A percentile compares a stretch with the other conserved stretches of the same genome.
phyloP scores from a whole-genome alignment of 2,329 filamentous ascomycete genomes.

The Nemania sp. region DNA sequence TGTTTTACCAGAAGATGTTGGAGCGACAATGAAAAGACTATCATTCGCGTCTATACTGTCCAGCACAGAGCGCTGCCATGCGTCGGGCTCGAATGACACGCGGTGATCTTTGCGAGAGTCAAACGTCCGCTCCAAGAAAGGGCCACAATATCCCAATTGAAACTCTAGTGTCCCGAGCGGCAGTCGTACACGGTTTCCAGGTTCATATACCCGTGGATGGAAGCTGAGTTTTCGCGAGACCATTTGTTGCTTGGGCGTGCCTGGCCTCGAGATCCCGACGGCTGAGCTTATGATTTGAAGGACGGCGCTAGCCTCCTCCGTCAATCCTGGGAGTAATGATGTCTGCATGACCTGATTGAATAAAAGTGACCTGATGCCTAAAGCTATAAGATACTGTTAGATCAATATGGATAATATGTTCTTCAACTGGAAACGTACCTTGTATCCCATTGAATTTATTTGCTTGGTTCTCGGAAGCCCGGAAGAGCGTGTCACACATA shows the following conservation, averaged over 20 bases:
- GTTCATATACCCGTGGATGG: slow-evolving; percentile 5
- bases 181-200: neutral
- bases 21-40: slow-evolving; percentile 75
- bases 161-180: slow-evolving; percentile 50
- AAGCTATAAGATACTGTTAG: slow-evolving; percentile 12
- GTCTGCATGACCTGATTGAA: slow-evolving; percentile 27
- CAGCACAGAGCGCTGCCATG: slow-evolving; percentile 74
- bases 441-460: neutral
- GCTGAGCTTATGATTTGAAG: slow-evolving; percentile 13
- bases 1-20: slow-evolving; percentile 79
- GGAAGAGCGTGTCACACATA: slow-evolving; percentile 41
- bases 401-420: neutral
- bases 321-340: slow-evolving; percentile 16
- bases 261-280: slow-evolving; percentile 19
- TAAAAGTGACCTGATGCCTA: slow-evolving; percentile 25
- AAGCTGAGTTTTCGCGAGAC: slow-evolving; percentile 21
- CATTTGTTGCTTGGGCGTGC: neutral
- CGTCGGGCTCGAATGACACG: slow-evolving; percentile 72
- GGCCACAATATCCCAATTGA: slow-evolving; percentile 69
- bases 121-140: slow-evolving; percentile 75
- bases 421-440: slow-evolving; percentile 19
- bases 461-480: slow-evolving; percentile 17
- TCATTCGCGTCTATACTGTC: slow-evolving; percentile 72
- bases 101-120: slow-evolving; percentile 69
- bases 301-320: slow-evolving; percentile 15